A percentile compares a stretch with the other conserved stretches of the same genome.
Conservation (phyloP, 306 rosid genomes). For the Vicia sativa region DNA sequence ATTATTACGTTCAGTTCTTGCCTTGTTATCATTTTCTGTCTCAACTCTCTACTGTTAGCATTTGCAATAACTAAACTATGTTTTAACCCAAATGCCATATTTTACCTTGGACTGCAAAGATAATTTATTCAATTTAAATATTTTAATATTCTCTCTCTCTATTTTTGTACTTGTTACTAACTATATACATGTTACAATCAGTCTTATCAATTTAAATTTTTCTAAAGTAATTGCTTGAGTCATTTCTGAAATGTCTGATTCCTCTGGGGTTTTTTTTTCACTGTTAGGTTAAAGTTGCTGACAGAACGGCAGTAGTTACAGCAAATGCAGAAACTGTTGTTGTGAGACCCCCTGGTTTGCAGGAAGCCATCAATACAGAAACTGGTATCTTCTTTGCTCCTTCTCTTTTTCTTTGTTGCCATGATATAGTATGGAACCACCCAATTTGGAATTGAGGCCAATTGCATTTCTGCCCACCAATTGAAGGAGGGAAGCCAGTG, state of each 20-base stretch:
- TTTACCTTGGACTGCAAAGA: constrained; percentile 20
- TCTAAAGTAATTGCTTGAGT: neutral
- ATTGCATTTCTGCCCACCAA: constrained; percentile 10
- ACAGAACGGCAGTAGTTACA: constrained; percentile 73
- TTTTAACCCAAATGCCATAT: constrained; percentile 5
- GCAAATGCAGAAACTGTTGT: constrained; percentile 89
- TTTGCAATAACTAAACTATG: neutral
- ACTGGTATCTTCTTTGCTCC: constrained; percentile 53
- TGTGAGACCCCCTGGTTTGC: constrained; percentile 74
- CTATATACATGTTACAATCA: too few species aligned
- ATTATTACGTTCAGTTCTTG: neutral
- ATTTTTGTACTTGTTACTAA: neutral
- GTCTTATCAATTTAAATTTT: neutral
- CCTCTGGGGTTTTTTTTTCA: constrained; percentile 21
- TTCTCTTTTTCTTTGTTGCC: neutral
- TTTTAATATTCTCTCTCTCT: constrained; percentile 1
- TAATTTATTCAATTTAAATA: constrained; percentile 11
- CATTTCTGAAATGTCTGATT: constrained; percentile 19
- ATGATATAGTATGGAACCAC: neutral
- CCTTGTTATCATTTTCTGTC: constrained; percentile 15
- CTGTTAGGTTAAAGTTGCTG: constrained; percentile 76
- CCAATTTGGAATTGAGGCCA: neutral
- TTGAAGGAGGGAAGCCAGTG: constrained; percentile 13
- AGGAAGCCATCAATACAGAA: constrained; percentile 75
- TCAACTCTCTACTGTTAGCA: constrained; percentile 7